Conservation (phyloP, 257 asterid species). For the Salvia hispanica region DNA sequence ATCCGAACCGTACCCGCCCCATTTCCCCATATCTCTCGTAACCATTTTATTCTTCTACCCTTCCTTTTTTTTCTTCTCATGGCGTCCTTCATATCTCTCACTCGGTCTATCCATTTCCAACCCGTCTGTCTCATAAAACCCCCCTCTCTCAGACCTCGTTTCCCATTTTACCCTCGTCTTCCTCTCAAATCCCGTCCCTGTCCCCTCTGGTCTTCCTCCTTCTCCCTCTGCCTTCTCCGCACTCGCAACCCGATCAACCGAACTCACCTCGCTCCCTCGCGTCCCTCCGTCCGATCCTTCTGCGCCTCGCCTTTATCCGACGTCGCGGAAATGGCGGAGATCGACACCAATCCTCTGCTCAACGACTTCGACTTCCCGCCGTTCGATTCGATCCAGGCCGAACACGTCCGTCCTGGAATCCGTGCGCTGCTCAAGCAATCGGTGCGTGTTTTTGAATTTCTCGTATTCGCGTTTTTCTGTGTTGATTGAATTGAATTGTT, state of each 20-base stretch:
- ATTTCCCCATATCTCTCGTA: slow-evolving; percentile 15
- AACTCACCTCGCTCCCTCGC: slow-evolving; percentile 12
- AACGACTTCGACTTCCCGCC: slow-evolving; percentile 89
- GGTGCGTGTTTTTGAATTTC: slow-evolving; percentile 38
- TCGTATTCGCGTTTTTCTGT: background rate
- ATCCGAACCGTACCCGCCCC: slow-evolving; percentile 34
- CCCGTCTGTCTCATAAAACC: slow-evolving; percentile 55
- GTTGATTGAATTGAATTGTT: background rate
- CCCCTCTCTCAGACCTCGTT: slow-evolving; percentile 29
- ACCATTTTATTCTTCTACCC: slow-evolving; percentile 11
- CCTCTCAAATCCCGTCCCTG: slow-evolving; percentile 60
- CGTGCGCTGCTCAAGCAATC: slow-evolving; percentile 72
- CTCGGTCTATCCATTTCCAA: slow-evolving; percentile 53
- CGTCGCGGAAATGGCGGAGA: slow-evolving; percentile 37
- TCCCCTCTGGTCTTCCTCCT: slow-evolving; percentile 74
- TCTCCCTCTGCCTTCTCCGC: slow-evolving; percentile 67
- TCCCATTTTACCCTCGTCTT: slow-evolving; percentile 36
- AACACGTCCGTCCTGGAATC: slow-evolving; percentile 89
- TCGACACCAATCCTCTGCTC: slow-evolving; percentile 61
- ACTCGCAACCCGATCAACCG: slow-evolving; percentile 33
- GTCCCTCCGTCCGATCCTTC: slow-evolving; percentile 47
- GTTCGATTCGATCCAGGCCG: slow-evolving; percentile 67
- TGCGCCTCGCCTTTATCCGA: slow-evolving; percentile 37
- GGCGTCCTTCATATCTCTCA: slow-evolving; percentile 49
- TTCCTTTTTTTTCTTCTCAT: slow-evolving; percentile 33